These are phyloP conservation scores for Buddleja alternifolia DNA, from an alignment of 257 asterid species.

Conservation along the genomic window DNA sequence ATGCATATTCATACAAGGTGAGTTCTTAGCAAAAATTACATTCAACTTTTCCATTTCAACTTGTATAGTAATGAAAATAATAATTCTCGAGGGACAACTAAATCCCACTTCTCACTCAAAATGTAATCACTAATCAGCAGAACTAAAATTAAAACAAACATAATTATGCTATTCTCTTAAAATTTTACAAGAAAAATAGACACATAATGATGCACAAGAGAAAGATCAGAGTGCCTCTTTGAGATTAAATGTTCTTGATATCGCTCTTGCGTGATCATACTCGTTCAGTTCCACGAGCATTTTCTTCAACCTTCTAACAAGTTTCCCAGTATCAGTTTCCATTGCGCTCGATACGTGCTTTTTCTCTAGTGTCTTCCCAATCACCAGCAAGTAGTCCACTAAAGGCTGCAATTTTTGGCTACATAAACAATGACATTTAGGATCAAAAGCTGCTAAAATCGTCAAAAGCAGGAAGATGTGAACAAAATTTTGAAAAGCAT, in stretches of 20 bases:
- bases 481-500: too few relatives aligned
- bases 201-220: background rate
- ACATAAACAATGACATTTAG: background rate
- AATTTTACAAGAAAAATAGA: constrained; percentile 22
- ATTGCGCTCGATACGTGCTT: constrained; percentile 40
- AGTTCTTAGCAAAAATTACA: too few relatives aligned
- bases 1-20: too few relatives aligned
- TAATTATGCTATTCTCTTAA: background rate
- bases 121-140: too few relatives aligned
- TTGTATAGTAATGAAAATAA: too few relatives aligned
- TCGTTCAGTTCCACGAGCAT: constrained; percentile 92
- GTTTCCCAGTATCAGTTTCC: constrained; percentile 59
- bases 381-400: constrained; percentile 71
- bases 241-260: constrained; percentile 77
- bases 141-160: too few relatives aligned
- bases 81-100: too few relatives aligned
- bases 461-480: too few relatives aligned
- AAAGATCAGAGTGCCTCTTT: constrained; percentile 80
- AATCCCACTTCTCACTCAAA: too few relatives aligned
- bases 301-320: constrained; percentile 78
- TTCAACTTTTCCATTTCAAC: too few relatives aligned
- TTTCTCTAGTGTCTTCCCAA: constrained; percentile 67
- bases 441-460: too few relatives aligned
- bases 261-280: constrained; percentile 76
- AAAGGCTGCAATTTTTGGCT: constrained; percentile 74